Evolutionary conservation across 805 yeast genomes (phyloP), one percentile per base, ranked within the genome.

Genomic region (Ogataea nonfermentans): DNA sequence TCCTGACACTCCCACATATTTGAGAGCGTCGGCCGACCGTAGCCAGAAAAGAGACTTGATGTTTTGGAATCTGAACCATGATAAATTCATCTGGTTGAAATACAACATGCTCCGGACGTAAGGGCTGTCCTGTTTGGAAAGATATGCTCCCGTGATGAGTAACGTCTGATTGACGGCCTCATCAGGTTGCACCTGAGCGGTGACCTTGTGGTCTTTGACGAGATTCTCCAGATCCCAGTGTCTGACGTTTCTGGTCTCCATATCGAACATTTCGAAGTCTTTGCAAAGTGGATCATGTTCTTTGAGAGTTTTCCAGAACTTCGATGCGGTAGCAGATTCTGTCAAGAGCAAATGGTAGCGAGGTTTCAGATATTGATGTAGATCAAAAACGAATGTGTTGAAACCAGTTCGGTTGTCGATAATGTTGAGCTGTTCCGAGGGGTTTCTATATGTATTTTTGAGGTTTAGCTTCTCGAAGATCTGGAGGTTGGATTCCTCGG

Each of bases 1-100:
- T 1, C 76, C 75, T 0, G 78, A 68, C 0, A 70, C 71, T 0
- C 91, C 78, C 32, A 84, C 55, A 24, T 86, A 67, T 57, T 85
- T 83, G 43, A 65, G 61, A 4, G 84, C 83, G 4, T 85, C 78
- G 0, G 66, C 36, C 6, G 80, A 76, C 3, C 80, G 78, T 14
- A 81, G 67, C 79, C 90, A 77, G 11, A 84, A 61, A 16, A 90
- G 63, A 80, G 87, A 76, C 46, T 86, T 70, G 2, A 89, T 90
- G 34, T 83, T 72, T 14, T 51, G 49, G 32, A 46, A 55, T 12
- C 7, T 95, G 38, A 54, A 60, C 48, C 61, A 46, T 3, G 62
- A 53, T 8, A 61, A 48, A 3, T 43, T 23, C 28, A 55, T 51
- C 36, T 53, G 55, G 37, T 60, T 60, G 51, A 57, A 60, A 37